Evolutionary conservation across 192 early-diverging fungal species (phyloP).

Genomic region (Neocallimastix lanati): DNA sequence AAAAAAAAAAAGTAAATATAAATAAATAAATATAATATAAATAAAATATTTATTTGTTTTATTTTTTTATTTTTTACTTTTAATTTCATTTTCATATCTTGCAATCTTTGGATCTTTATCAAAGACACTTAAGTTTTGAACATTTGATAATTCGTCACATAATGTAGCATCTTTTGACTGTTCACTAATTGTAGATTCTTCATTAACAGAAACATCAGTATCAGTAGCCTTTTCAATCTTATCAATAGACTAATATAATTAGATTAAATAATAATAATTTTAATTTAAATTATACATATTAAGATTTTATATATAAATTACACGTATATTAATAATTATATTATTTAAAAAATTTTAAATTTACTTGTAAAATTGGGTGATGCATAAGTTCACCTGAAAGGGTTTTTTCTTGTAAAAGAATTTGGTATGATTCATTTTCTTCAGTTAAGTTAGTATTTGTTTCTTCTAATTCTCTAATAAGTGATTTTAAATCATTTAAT

Average conservation of each 20-base stretch:
- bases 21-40: no score
- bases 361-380: not conserved
- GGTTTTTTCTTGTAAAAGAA: conserved; percentile 59
- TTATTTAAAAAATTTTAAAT: no score
- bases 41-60: no score
- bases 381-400: conserved; percentile 55
- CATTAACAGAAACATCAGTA: not conserved
- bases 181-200: not conserved
- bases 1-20: no score
- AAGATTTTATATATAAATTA: no score
- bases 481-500: not conserved
- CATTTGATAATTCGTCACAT: not conserved
- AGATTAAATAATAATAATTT: no score
- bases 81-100: not conserved
- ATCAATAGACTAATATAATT: not conserved
- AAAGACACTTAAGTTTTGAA: not conserved
- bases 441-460: conserved; percentile 13
- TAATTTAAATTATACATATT: no score
- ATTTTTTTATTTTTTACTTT: not conserved
- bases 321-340: no score
- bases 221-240: no score
- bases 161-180: not conserved
- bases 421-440: conserved; percentile 65
- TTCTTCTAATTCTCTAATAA: not conserved
- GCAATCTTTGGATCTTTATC: not conserved